These are phyloP conservation scores for Stachybotrys chlorohalonatus DNA, from an alignment of 2,329 filamentous ascomycete species.

Conservation along the genomic window DNA sequence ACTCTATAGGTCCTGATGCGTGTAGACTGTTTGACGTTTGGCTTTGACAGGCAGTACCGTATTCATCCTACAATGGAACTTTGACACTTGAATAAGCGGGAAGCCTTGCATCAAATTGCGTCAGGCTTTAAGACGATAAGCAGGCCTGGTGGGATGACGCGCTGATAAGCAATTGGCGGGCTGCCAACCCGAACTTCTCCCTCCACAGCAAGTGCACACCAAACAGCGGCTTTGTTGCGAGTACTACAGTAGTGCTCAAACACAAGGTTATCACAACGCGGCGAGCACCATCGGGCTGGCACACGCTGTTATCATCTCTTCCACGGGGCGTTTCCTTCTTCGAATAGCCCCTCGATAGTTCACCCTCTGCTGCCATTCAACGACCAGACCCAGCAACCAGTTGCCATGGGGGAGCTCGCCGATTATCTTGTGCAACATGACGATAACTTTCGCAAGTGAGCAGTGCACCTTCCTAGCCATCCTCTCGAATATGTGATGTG, in stretches of 20 bases:
- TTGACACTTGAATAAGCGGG: too few relatives aligned
- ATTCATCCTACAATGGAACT: too few relatives aligned
- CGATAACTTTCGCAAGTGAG: conserved; percentile 50
- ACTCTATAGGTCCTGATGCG: too few relatives aligned
- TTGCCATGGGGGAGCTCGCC: conserved; percentile 57
- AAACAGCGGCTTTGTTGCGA: not conserved
- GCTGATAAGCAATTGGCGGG: conserved; percentile 4
- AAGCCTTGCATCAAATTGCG: too few relatives aligned
- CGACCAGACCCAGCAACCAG: not conserved
- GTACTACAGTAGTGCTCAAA: too few relatives aligned
- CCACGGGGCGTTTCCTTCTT: too few relatives aligned
- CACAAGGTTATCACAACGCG: too few relatives aligned
- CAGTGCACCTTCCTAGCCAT: not conserved
- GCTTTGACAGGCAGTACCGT: too few relatives aligned
- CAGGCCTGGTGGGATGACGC: conserved; percentile 2
- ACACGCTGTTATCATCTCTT: too few relatives aligned
- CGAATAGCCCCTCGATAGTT: too few relatives aligned
- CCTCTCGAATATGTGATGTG: not conserved
- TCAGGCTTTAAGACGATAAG: not conserved
- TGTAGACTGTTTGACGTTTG: too few relatives aligned
- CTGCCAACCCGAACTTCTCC: not conserved
- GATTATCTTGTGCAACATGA: conserved; percentile 55
- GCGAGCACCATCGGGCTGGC: too few relatives aligned
- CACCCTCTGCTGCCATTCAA: not conserved
- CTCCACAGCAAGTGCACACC: not conserved